Percentiles rank a stretch among this genome's conserved stretches.
Conservation (phyloP, 2,329 filamentous ascomycete species). For the Elsinoe batatas region DNA sequence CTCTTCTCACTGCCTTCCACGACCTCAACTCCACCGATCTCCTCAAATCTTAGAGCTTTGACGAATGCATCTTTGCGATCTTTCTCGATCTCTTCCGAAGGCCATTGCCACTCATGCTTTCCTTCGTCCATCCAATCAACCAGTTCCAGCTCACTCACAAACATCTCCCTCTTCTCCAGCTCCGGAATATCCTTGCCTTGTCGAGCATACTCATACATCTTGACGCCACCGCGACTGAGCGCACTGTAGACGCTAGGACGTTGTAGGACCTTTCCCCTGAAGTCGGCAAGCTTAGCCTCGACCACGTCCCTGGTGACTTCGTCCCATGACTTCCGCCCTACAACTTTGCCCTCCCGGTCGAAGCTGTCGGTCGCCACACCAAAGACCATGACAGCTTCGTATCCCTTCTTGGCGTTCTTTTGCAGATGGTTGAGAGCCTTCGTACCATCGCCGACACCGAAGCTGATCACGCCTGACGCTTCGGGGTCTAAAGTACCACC, state of each 20-base stretch:
- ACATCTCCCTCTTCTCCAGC: conserved; percentile 70
- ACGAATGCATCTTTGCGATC: conserved; percentile 69
- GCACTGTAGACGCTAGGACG: conserved; percentile 89
- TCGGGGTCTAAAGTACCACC: conserved; percentile 91
- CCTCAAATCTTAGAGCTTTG: conserved; percentile 43
- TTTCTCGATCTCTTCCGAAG: conserved; percentile 63
- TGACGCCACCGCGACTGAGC: conserved; percentile 85
- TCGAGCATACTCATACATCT: conserved; percentile 89
- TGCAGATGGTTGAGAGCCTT: conserved; percentile 70
- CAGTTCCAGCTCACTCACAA: conserved; percentile 67
- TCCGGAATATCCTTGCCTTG: conserved; percentile 82
- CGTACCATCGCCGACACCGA: conserved; percentile 79
- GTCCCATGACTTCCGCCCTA: conserved; percentile 63
- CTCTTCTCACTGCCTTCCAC: conserved; percentile 19
- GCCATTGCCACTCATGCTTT: conserved; percentile 69
- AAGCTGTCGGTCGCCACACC: conserved; percentile 90
- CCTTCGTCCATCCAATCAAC: conserved; percentile 77
- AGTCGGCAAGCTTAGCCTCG: conserved; percentile 63
- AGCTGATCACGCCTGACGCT: conserved; percentile 83
- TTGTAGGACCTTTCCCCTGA: conserved; percentile 78
- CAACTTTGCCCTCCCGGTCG: conserved; percentile 73
- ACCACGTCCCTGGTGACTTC: conserved; percentile 73
- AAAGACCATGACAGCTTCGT: conserved; percentile 82
- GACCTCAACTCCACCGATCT: conserved; percentile 25
- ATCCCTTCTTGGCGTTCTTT: conserved; percentile 73